Conservation (phyloP, 768 basidiomycete genomes). For the Agaricus subrufescens region DNA sequence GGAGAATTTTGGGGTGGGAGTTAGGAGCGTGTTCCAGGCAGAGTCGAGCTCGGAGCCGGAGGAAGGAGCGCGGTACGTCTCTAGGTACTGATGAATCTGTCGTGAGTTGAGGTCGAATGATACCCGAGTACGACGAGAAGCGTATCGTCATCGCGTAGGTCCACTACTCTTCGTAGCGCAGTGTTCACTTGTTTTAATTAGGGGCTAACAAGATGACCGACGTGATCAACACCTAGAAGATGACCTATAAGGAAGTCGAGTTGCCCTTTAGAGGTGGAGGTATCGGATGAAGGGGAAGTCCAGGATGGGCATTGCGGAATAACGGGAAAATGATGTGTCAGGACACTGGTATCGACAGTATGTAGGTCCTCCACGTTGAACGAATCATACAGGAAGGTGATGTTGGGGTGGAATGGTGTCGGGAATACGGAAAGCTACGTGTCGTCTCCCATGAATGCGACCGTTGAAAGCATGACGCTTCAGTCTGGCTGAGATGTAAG, state of each 20-base stretch:
- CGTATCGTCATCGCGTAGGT: conserved; percentile 77
- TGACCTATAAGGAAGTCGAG: conserved; percentile 94
- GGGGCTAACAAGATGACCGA: conserved; percentile 91
- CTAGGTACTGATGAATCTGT: conserved; percentile 75
- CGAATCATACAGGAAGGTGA: conserved; percentile 86
- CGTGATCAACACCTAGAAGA: conserved; percentile 94
- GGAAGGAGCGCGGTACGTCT: conserved; percentile 65
- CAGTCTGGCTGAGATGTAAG: conserved; percentile 1
- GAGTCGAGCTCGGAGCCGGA: conserved; percentile 72
- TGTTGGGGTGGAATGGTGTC: conserved; percentile 60
- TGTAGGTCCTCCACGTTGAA: conserved; percentile 99
- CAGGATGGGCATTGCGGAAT: conserved; percentile 35
- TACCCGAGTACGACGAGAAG: conserved; percentile 90
- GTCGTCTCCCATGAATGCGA: conserved; percentile 94
- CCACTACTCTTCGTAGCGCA: conserved; percentile 70
- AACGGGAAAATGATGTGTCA: conserved; percentile 78
- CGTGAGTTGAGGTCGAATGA: conserved; percentile 70
- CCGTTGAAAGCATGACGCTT: conserved; percentile 27
- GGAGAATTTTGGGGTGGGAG: conserved; percentile 15
- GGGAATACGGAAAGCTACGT: conserved; percentile 95
- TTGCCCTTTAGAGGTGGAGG: conserved; percentile 25
- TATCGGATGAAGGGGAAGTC: background rate
- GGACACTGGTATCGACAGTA: conserved; percentile 90
- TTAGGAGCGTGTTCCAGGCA: conserved; percentile 39
- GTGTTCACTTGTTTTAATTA: conserved; percentile 87